phyloP scores from a whole-genome alignment of 2,329 filamentous ascomycete genomes.

The Pseudopithomyces chartarum region DNA sequence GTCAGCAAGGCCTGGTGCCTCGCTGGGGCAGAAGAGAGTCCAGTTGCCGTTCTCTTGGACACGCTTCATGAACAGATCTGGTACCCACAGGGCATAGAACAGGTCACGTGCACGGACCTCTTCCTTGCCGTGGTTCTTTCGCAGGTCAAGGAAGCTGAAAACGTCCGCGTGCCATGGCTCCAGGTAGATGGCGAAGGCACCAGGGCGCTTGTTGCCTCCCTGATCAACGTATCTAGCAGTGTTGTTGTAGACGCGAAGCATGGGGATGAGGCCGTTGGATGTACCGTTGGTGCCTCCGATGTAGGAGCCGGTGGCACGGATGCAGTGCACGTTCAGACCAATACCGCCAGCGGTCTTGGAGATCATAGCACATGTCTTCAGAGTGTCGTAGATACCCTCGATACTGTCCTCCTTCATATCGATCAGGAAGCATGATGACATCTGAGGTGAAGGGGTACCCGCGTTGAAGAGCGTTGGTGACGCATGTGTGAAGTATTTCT shows the following conservation, averaged over 20 bases:
- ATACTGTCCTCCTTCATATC: constrained; percentile 99
- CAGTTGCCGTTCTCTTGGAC: constrained; percentile 95
- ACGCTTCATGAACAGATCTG: constrained; percentile 99
- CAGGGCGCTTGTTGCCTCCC: constrained; percentile 98
- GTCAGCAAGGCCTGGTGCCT: constrained; percentile 92
- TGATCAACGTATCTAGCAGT: constrained; percentile 98
- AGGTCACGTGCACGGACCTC: constrained; percentile 95
- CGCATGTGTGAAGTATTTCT: constrained; percentile 97
- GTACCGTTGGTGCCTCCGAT: constrained; percentile 98
- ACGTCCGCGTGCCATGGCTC: constrained; percentile 99
- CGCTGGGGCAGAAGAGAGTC: constrained; percentile 98
- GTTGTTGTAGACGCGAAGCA: constrained; percentile 99
- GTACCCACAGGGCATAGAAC: constrained; percentile 98
- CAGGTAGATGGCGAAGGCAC: constrained; percentile 97
- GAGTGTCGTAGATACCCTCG: constrained; percentile 97
- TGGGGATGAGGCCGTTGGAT: constrained; percentile 95
- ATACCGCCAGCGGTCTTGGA: constrained; percentile 99
- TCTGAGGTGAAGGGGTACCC: constrained; percentile 89
- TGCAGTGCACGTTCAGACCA: constrained; percentile 93
- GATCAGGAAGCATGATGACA: constrained; percentile 98
- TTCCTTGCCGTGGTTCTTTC: constrained; percentile 99
- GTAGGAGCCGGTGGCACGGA: constrained; percentile 96
- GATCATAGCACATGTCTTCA: constrained; percentile 99
- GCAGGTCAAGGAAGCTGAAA: constrained; percentile 94
- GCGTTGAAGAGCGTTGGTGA: constrained; percentile 98